phyloP scores from a whole-genome alignment of 257 asterid genomes.

The Solanum ahanhuiri region DNA sequence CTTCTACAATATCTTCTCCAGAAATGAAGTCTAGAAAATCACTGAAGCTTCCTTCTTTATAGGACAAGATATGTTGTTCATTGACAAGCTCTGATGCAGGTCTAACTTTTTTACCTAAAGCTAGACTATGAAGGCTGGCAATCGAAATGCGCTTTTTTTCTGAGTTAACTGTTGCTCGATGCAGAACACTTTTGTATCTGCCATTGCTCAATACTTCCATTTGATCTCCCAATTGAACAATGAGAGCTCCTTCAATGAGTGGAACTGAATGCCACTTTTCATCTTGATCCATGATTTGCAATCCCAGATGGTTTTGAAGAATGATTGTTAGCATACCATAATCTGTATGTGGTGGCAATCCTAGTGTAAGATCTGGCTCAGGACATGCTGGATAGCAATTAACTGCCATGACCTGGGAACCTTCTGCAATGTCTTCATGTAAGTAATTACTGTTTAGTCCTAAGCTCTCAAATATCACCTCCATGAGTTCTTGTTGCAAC shows the following conservation, averaged over 20 bases:
- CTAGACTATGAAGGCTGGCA: not conserved
- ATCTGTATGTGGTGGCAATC: slow-evolving; percentile 61
- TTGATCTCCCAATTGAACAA: slow-evolving; percentile 56
- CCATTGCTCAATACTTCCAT: slow-evolving; percentile 63
- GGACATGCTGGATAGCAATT: slow-evolving; percentile 62
- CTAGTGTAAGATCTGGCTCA: slow-evolving; percentile 47
- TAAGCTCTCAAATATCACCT: slow-evolving; percentile 41
- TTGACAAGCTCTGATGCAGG: not conserved
- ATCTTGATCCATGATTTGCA: slow-evolving; percentile 32
- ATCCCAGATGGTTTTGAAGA: slow-evolving; percentile 43
- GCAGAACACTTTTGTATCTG: slow-evolving; percentile 34
- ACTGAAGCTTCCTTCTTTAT: not conserved
- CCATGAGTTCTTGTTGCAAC: slow-evolving; percentile 31
- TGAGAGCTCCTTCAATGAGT: slow-evolving; percentile 31
- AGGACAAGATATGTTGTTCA: not conserved
- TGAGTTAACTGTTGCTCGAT: slow-evolving; percentile 23
- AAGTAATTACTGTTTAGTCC: slow-evolving; percentile 34
- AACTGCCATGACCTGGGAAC: slow-evolving; percentile 43
- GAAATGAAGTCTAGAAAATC: not conserved
- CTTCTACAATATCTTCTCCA: not conserved
- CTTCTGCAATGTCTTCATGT: slow-evolving; percentile 30
- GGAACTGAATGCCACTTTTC: slow-evolving; percentile 43
- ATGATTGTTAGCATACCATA: slow-evolving; percentile 33
- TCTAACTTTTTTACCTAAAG: not conserved
- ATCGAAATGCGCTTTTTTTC: not conserved